Evolutionary conservation across 495 filamentous ascomycete species (phyloP), one percentile per base, ranked within the genome.

Genomic region (Xylaria bambusicola): DNA sequence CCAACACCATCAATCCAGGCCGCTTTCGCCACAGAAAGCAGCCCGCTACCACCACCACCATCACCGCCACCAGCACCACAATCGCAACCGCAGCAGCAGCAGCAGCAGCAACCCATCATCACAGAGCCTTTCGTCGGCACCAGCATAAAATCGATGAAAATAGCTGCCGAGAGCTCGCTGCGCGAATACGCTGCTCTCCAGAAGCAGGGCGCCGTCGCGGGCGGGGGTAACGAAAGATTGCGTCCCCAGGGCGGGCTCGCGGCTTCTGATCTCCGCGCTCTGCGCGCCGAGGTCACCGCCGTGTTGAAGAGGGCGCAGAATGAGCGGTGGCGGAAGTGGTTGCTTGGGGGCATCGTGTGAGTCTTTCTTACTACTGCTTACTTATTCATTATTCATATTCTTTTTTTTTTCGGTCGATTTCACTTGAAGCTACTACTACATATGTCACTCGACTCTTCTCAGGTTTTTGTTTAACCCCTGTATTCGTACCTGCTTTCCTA

Each of bases 291-390:
- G 48, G 70, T 78, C 0, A 60, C 61, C 6, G 62, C 61, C 12
- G 36, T 77, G 21, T 58, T 69, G 15, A 70, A 68, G 56, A 52
- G 52, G 20, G 71, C 66, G 0, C 73, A 78, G 62, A 60, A 67
- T 15, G 66, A 73, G 40, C 61, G 78, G 51, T 80, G 75, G 76
- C 66, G 77, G 20, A 54, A 70, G 55, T 77, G 73, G 66, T 26
- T 75, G 17, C 36, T 79, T 8, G 76, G 78, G 15, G 75, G 73
- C 0, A 53, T 72, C 10, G 52, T 77, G 78, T 80, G 54, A 69
- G 75, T 70, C 18, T 1, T 4, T 17, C 1, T 15, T 13, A 13
- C 27, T 23, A 13, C 15, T 63, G 9, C 31, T n/a, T 8, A 18
- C 40, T n/a, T 56, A 2, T 3, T 31, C 12, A n/a, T n/a, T 18